Base-by-base conservation (phyloP, 2,329 filamentous ascomycete species). In the Sarocladiaceae sp. region DNA sequence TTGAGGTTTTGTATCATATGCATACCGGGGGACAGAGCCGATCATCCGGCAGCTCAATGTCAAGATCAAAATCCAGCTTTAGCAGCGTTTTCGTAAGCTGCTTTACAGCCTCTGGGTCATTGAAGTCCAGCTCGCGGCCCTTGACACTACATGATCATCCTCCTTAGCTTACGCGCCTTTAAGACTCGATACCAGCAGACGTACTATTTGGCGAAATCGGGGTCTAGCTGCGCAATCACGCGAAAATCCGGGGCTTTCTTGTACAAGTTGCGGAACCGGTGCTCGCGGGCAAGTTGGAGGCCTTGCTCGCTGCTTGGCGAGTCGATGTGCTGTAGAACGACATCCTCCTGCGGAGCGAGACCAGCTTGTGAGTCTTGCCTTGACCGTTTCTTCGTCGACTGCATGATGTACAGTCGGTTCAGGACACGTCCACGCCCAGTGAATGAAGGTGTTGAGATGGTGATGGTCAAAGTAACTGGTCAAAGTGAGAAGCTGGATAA, bases 1-100 rank as follows among this genome's bases (percentile, higher is more conserved):
- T 3, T 9, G 13, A 29, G 7, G 13, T 9, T 13, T 29, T 29
- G 9, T 13, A 13, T 13, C 26, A 10, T 9, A 6, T 18, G 11
- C 70, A 55, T 59, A 95, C 85, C 1, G 90, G 88, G 11, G 91
- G 93, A 58, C 91, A 97, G 1, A 98, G 71, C 18, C 91, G 74
- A 60, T 95, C 82, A 20, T 76, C 66, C 0, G 89, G 89, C 1
- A 97, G 69, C 5, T 83, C 71, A 12, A 96, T 66, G 1, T 69
- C 57, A 7, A 97, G 64, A 11, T 72, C 74, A 61, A 96, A 97
- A 61, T 96, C 83, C 12, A 76, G 65, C 47, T 77, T 78, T 15
- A 97, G 70, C 2, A 96, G 72, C 15, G 83, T 82, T 57, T 85
- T 89, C 10, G 90, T 94, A 40, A 97, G 70, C 53, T 82, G 89